Evolutionary conservation across 2,329 filamentous ascomycete genomes (phyloP).

Genomic region (Fusarium verrucosum): DNA sequence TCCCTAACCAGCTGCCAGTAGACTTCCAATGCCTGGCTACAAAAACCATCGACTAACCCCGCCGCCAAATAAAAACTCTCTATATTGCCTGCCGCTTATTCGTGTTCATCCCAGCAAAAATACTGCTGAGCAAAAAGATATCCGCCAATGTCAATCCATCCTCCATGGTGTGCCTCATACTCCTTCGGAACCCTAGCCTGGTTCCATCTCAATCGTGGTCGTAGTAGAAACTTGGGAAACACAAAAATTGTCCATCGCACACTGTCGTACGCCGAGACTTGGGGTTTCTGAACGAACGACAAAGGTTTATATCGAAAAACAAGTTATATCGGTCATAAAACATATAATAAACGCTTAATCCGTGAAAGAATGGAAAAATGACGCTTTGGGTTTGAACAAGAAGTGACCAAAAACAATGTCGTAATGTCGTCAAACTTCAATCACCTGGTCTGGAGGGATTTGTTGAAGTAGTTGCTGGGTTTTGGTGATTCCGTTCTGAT

Average conservation of each 20-base stretch:
- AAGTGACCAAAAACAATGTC: slow-evolving; percentile 27
- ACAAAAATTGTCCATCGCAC: too few species aligned
- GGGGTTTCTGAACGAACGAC: slow-evolving; percentile 15
- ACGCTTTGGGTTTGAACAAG: slow-evolving; percentile 26
- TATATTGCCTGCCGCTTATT: slow-evolving; percentile 11
- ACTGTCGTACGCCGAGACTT: slow-evolving; percentile 1
- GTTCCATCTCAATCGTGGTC: not conserved
- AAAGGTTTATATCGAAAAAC: not conserved
- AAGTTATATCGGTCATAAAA: slow-evolving; percentile 20
- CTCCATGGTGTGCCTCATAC: not conserved
- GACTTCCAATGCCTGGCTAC: not conserved
- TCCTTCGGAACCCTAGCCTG: not conserved
- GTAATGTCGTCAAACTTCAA: slow-evolving; percentile 43
- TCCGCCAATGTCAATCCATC: not conserved
- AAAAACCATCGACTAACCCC: not conserved
- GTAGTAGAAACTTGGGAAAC: not conserved
- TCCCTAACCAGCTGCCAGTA: not conserved
- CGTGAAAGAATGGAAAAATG: slow-evolving; percentile 16
- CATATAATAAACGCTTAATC: slow-evolving; percentile 24
- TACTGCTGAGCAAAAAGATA: not conserved
- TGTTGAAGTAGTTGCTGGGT: slow-evolving; percentile 44
- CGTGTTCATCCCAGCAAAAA: slow-evolving; percentile 9
- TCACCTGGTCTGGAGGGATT: slow-evolving; percentile 38
- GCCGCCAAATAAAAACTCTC: not conserved
- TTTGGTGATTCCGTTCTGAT: slow-evolving; percentile 43